Evolutionary conservation across 805 yeast genomes (phyloP), one percentile per base, ranked within the genome.

Genomic region (Barnettozyma botsteinii): DNA sequence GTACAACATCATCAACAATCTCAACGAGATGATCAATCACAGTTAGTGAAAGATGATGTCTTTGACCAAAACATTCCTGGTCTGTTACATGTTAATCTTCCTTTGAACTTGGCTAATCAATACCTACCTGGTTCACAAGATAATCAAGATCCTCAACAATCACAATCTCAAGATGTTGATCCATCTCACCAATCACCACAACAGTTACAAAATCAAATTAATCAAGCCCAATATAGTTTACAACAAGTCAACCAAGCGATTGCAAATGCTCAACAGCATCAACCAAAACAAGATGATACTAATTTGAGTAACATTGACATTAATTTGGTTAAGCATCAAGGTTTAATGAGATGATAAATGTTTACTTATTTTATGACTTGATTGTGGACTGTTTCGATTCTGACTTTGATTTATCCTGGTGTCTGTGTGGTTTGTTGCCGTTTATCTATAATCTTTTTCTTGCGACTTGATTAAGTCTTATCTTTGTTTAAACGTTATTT

Each of bases 21-120:
- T 33, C 40, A 39, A 14, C 43, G 40, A 7, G 39, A 26, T 22
- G 34, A 28, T 13, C 40, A 31, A 24, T 48, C 35, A 20, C 48
- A 36, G 30, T 41, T 39, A 7, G 38, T 27, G 17, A 38, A 31
- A n/a, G 20, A 17, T 17, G 54, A 46, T 14, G 42, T 37, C 3
- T 52, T 55, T 25, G 60, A 55, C n/a, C 57, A 52, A 34, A 55
- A 48, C 40, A 47, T 55, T 37, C 60, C 60, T 29, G 49, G 46
- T 17, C 20, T 55, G 15, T 32, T 54, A 18, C 60, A 55, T 33
- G 51, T 24, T n/a, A 37, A 41, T 35, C 13, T 38, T 14, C 41
- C 40, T 33, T 12, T 41, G 19, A 37, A 30, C 31, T 34, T 43
- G 20, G 17, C 38, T 0, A 26, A 35, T 26, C 17, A 23, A 33